These are phyloP conservation scores for Aspergillus indologenus DNA, from an alignment of 495 filamentous ascomycete species.

Conservation along the genomic window DNA sequence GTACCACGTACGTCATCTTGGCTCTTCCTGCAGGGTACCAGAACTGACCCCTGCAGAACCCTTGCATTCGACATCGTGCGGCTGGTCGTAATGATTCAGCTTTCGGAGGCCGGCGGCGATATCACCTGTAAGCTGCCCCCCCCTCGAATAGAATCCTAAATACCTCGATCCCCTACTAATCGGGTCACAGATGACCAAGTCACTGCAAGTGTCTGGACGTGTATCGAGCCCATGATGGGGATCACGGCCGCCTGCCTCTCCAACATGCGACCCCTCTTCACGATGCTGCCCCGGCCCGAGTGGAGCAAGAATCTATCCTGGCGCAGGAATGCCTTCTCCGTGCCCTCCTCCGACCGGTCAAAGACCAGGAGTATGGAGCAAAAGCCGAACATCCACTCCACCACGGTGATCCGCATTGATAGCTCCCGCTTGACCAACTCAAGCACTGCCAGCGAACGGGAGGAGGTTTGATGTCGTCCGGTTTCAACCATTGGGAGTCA, in stretches of 20 bases:
- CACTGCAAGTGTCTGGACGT: slow-evolving; percentile 34
- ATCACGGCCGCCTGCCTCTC: slow-evolving; percentile 35
- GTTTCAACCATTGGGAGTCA: too few species aligned
- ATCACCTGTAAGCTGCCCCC: slow-evolving; percentile 32
- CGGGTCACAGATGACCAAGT: slow-evolving; percentile 28
- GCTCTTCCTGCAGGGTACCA: not conserved
- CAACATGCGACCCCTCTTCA: slow-evolving; percentile 35
- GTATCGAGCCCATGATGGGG: slow-evolving; percentile 35
- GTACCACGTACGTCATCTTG: slow-evolving; percentile 29
- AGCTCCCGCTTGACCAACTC: not conserved
- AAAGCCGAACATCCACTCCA: not conserved
- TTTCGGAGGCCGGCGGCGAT: slow-evolving; percentile 23
- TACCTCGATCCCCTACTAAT: not conserved
- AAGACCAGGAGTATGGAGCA: not conserved
- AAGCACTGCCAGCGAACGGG: not conserved
- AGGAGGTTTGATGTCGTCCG: not conserved
- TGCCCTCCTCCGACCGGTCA: not conserved
- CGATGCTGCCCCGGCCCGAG: not conserved
- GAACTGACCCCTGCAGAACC: slow-evolving; percentile 18
- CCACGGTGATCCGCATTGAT: not conserved
- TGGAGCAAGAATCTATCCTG: not conserved
- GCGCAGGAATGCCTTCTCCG: not conserved
- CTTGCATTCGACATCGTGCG: slow-evolving; percentile 32
- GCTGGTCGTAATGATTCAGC: slow-evolving; percentile 25
- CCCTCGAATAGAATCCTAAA: too few species aligned